These are phyloP conservation scores for Fusarium sp. DNA, from an alignment of 2,329 filamentous ascomycete genomes.

Conservation along the genomic window DNA sequence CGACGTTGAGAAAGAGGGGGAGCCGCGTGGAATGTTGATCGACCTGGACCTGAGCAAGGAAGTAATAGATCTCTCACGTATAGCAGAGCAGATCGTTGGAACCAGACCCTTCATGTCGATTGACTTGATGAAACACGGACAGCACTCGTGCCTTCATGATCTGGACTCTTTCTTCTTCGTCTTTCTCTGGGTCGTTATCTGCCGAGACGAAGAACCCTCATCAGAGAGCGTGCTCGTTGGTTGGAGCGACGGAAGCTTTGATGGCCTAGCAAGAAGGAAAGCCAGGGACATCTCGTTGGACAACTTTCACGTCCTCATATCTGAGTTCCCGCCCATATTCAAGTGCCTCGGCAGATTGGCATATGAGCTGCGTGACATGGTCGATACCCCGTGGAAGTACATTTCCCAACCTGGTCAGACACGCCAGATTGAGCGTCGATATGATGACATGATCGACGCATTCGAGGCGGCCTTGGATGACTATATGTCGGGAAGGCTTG, in stretches of 20 bases:
- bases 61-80: neutral
- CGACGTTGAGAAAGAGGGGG: neutral
- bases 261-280: neutral
- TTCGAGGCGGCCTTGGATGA: neutral
- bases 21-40: neutral
- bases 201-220: neutral
- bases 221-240: neutral
- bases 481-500: neutral
- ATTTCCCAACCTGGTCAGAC: neutral
- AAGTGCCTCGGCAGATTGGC: neutral
- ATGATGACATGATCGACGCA: neutral
- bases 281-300: neutral
- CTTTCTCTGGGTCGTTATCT: neutral
- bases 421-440: neutral
- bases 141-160: neutral
- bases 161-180: neutral
- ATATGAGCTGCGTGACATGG: neutral
- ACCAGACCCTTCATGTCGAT: neutral
- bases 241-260: neutral
- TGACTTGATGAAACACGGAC: neutral
- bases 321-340: neutral
- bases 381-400: neutral
- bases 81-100: neutral
- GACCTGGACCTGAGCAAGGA: neutral
- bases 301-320: neutral